Evolutionary conservation across 2,329 filamentous ascomycete genomes (phyloP).

Genomic region (Alternaria brassicicola): DNA sequence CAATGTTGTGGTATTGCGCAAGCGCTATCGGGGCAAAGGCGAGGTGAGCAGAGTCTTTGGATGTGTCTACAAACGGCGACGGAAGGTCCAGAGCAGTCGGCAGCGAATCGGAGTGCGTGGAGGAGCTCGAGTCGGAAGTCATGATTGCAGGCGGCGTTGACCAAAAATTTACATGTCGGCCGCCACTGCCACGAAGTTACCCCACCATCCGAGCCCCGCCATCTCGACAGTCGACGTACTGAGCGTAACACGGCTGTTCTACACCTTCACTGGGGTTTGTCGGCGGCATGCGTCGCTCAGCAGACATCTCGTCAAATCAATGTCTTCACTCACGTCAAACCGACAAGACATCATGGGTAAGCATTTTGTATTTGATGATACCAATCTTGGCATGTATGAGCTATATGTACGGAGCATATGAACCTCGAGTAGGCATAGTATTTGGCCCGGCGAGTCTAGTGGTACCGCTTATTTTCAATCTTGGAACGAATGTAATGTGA

Average conservation of each 20-base stretch:
- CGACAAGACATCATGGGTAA: too few relatives aligned
- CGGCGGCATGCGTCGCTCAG: background rate
- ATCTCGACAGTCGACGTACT: background rate
- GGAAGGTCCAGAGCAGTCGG: background rate
- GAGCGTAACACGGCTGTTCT: background rate
- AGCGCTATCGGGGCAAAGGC: conserved; percentile 31
- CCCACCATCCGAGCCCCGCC: conserved; percentile 6
- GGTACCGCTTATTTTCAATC: conserved; percentile 33
- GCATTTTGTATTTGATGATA: background rate
- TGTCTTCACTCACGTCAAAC: background rate
- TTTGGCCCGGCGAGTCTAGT: conserved; percentile 43
- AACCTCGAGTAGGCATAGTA: conserved; percentile 39
- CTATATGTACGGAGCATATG: conserved; percentile 34
- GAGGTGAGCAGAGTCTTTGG: conserved; percentile 12
- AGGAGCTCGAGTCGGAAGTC: conserved; percentile 14
- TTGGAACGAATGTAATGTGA: conserved; percentile 50
- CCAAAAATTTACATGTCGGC: conserved; percentile 11
- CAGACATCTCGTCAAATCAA: background rate
- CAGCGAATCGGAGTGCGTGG: conserved; percentile 12
- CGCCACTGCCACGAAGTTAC: conserved; percentile 1
- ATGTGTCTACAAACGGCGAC: conserved; percentile 9
- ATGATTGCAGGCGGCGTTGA: conserved; percentile 7
- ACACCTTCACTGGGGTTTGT: background rate
- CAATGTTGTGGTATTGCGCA: conserved; percentile 33
- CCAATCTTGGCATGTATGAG: background rate